Evolutionary conservation across 2,329 filamentous ascomycete species (phyloP).

Genomic region (Aspergillus sclerotialis): DNA sequence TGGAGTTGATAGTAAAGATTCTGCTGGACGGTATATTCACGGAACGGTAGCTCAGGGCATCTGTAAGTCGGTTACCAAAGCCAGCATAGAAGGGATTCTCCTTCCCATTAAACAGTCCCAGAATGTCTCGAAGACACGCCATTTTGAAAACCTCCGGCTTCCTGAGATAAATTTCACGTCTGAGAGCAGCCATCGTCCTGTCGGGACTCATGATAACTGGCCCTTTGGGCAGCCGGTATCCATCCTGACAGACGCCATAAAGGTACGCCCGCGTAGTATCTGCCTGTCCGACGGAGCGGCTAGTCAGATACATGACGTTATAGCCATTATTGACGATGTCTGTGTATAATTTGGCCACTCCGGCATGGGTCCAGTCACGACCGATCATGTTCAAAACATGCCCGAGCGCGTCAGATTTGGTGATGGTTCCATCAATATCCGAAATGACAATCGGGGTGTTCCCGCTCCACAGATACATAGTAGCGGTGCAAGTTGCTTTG

Average conservation of each 20-base stretch:
- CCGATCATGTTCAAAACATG: conserved; percentile 96
- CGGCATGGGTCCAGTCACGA: conserved; percentile 94
- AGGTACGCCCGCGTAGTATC: conserved; percentile 87
- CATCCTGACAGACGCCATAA: conserved; percentile 81
- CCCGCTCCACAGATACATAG: conserved; percentile 89
- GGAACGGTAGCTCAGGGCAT: conserved; percentile 90
- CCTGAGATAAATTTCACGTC: conserved; percentile 86
- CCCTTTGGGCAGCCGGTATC: conserved; percentile 76
- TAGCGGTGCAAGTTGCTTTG: conserved; percentile 80
- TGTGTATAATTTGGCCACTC: conserved; percentile 93
- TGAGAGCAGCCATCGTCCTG: conserved; percentile 83
- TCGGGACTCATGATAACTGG: conserved; percentile 95
- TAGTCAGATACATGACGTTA: conserved; percentile 97
- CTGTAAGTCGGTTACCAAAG: conserved; percentile 92
- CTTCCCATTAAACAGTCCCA: conserved; percentile 71
- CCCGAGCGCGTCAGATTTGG: conserved; percentile 89
- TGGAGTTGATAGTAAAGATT: conserved; percentile 98
- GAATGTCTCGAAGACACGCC: conserved; percentile 92
- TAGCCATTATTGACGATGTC: conserved; percentile 95
- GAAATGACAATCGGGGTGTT: conserved; percentile 94
- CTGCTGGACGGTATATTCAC: conserved; percentile 91
- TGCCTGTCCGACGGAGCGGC: conserved; percentile 85
- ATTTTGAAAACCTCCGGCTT: conserved; percentile 99
- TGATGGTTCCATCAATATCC: conserved; percentile 97
- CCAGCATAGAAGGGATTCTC: conserved; percentile 89